A percentile compares a stretch with the other conserved stretches of the same genome.
These are phyloP conservation scores for Colletotrichum destructivum DNA, from an alignment of 2,329 filamentous ascomycete genomes.

Conservation along the genomic window DNA sequence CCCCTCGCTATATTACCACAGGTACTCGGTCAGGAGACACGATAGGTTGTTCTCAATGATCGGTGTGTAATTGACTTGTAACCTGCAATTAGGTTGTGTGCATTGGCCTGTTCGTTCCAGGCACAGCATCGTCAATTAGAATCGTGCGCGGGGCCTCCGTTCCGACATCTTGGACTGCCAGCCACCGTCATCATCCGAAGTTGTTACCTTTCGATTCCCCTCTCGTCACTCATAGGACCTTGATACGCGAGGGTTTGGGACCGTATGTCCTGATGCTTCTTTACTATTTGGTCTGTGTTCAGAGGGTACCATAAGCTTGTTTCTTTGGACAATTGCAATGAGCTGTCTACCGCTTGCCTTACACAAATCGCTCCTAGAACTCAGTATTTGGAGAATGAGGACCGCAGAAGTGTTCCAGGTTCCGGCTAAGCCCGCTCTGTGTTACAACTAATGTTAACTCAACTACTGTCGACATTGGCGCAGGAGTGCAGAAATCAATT, in stretches of 20 bases:
- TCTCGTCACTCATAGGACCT: neutral
- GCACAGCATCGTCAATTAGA: neutral
- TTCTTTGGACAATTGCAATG: too few relatives aligned
- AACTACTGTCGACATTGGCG: slow-evolving; percentile 1
- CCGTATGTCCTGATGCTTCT: too few relatives aligned
- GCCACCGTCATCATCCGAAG: too few relatives aligned
- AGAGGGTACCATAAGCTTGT: neutral
- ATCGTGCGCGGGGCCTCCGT: neutral
- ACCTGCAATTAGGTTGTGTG: neutral
- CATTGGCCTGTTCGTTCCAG: neutral
- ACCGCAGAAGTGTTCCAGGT: too few relatives aligned
- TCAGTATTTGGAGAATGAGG: too few relatives aligned
- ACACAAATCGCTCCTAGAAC: too few relatives aligned
- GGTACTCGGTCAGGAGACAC: neutral
- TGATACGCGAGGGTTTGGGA: neutral
- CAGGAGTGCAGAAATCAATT: slow-evolving; percentile 53
- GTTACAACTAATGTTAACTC: too few relatives aligned
- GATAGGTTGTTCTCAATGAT: neutral
- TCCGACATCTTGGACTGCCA: neutral
- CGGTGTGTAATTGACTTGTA: neutral
- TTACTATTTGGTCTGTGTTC: neutral
- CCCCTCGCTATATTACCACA: neutral
- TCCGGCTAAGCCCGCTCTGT: too few relatives aligned
- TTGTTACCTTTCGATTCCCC: too few relatives aligned
- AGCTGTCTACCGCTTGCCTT: too few relatives aligned